Conservation (phyloP, 2,329 filamentous ascomycete genomes). For the Penicillium sp. region DNA sequence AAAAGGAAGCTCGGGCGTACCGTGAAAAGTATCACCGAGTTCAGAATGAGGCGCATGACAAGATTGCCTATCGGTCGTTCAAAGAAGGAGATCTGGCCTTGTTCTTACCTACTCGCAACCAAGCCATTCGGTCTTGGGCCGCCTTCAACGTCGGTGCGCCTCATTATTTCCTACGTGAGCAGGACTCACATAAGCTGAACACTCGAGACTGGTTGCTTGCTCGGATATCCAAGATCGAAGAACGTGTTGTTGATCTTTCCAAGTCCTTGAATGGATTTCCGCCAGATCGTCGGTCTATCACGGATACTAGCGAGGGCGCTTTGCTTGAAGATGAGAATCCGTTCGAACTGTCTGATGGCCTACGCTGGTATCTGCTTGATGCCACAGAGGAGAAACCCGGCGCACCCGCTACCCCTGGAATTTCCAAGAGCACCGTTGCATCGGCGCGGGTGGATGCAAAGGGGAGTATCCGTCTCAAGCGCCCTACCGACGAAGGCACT, state of each 20-base stretch:
- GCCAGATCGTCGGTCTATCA: constrained; percentile 49
- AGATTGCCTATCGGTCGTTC: constrained; percentile 92
- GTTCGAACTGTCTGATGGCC: constrained; percentile 88
- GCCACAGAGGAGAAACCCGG: constrained; percentile 87
- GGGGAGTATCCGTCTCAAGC: constrained; percentile 54
- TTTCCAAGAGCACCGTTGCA: constrained; percentile 86
- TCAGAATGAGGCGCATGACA: constrained; percentile 84
- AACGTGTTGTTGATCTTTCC: constrained; percentile 86
- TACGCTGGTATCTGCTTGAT: constrained; percentile 94
- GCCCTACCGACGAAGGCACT: constrained; percentile 58
- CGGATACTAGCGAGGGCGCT: constrained; percentile 49
- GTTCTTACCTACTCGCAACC: constrained; percentile 90
- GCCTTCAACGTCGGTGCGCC: constrained; percentile 97
- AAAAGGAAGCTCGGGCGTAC: constrained; percentile 79
- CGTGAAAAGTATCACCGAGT: constrained; percentile 76
- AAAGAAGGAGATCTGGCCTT: constrained; percentile 93
- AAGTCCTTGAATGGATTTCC: constrained; percentile 59
- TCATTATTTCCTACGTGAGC: constrained; percentile 92
- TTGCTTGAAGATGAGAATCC: constrained; percentile 85
- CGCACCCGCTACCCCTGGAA: constrained; percentile 83
- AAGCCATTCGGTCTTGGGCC: constrained; percentile 91
- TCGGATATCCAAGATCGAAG: constrained; percentile 82
- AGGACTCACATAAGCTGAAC: constrained; percentile 77
- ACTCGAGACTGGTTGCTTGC: constrained; percentile 94
- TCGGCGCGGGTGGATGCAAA: constrained; percentile 80